Evolutionary conservation across 306 rosid species (phyloP), one percentile per base, ranked within the genome.

Genomic region (Pachyrhizus erosus): DNA sequence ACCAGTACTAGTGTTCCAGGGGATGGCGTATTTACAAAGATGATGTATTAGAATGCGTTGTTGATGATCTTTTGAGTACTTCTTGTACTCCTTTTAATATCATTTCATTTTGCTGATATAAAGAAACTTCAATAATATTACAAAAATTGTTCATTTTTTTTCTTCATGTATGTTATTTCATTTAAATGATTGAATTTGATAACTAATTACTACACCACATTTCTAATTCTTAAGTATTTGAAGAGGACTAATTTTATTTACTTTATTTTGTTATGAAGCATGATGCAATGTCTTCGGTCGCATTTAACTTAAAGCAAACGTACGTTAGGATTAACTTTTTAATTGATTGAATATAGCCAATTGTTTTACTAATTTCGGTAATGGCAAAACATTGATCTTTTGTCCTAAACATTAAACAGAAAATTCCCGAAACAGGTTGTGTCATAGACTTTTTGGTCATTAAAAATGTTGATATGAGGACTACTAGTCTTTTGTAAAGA

Each of bases 401-500:
- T 64, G 15, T 58, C 34, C 45, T n/a, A 14, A 45, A 64, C 46
- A 13, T 31, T 29, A 11, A 39, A 64, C 62, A 20, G 31, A 51
- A 39, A 54, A 75, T 26, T 54, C 76, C 76, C 23, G 20, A 54
- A 62, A 27, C 27, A 37, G 74, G 13, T 52, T 46, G 49, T 31
- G 71, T 40, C 69, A 14, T 37, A 14, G 42, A 39, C 29, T 18
- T 75, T 64, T 66, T 69, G 70, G 80, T 26, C 62, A 46, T 62
- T 46, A 49, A 81, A 31, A 81, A 48, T 45, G 73, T 17, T 18
- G 20, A 4, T 39, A 70, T 24, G 20, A 14, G 26, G 60, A 43
- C 61, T 77, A 40, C 60, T n/a, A n/a, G n/a, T 75, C 39, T 55
- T 26, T 61, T 61, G 33, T 10, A 27, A 18, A 18, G 52, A 31